Conservation (phyloP, 768 basidiomycete genomes). For the Russula compacta region DNA sequence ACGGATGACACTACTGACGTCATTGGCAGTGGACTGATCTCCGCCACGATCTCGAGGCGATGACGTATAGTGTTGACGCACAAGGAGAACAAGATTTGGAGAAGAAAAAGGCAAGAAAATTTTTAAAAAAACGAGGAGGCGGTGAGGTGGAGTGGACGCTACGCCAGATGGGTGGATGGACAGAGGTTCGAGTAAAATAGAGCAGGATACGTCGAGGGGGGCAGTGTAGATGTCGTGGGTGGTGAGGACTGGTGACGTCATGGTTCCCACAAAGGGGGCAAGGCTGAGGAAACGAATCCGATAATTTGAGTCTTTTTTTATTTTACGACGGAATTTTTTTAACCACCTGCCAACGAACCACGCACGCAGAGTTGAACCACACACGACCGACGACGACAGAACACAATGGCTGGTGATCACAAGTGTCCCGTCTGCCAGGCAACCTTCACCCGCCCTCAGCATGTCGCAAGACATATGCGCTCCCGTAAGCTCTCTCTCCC, state of each 20-base stretch:
- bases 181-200: not conserved
- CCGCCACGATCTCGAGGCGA: conserved; percentile 19
- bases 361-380: no score
- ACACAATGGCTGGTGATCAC: conserved; percentile 68
- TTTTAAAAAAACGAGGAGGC: not conserved
- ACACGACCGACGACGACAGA: not conserved
- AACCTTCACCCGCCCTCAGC: conserved; percentile 81
- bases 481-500: conserved; percentile 53
- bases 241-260: conserved; percentile 8
- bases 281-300: no score
- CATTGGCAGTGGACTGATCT: conserved; percentile 20
- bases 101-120: not conserved
- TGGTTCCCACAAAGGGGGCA: conserved; percentile 6
- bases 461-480: conserved; percentile 86
- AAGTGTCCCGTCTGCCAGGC: conserved; percentile 83
- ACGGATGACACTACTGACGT: conserved; percentile 13
- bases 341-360: no score
- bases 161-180: not conserved
- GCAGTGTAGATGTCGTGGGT: not conserved
- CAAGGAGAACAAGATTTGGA: not conserved
- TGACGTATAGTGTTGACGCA: conserved; percentile 8
- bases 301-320: no score
- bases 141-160: not conserved
- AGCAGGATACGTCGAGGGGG: no score
- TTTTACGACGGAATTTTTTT: no score